Percentiles rank a stretch among this genome's conserved stretches.
Conservation (phyloP, 306 rosid species). For the Citrullus mucosospermus region DNA sequence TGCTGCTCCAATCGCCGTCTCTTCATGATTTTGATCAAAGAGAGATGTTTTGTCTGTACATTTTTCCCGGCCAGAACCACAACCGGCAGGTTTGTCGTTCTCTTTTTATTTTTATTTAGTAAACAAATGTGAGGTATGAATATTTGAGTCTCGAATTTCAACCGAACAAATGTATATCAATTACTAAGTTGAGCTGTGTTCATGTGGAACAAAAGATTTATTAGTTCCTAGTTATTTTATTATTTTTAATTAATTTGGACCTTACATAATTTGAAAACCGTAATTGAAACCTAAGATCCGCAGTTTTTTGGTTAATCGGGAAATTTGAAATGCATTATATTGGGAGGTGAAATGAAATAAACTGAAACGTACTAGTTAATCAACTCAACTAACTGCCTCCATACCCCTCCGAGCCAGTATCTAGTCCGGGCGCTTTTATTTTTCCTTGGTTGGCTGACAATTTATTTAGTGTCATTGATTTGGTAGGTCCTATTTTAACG, state of each 20-base stretch:
- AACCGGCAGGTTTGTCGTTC: conserved; percentile 41
- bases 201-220: not conserved
- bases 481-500: not conserved
- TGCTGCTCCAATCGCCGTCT: conserved; percentile 72
- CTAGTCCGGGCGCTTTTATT: not conserved
- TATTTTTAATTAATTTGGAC: too few species aligned
- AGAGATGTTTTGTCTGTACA: conserved; percentile 74
- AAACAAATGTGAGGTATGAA: too few species aligned
- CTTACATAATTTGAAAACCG: not conserved
- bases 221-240: too few species aligned
- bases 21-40: conserved; percentile 76
- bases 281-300: not conserved
- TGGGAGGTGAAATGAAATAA: not conserved
- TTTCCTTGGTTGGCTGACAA: not conserved
- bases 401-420: not conserved
- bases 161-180: too few species aligned
- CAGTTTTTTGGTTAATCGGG: not conserved
- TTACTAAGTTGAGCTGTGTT: not conserved
- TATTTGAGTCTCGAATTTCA: not conserved
- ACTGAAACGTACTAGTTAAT: not conserved
- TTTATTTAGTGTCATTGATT: not conserved
- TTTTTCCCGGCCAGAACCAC: conserved; percentile 44
- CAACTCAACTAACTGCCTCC: not conserved
- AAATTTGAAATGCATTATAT: not conserved
- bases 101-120: too few species aligned